phyloP scores from a whole-genome alignment of 1,284 basidiomycete genomes.

The Heimioporus retisporus region DNA sequence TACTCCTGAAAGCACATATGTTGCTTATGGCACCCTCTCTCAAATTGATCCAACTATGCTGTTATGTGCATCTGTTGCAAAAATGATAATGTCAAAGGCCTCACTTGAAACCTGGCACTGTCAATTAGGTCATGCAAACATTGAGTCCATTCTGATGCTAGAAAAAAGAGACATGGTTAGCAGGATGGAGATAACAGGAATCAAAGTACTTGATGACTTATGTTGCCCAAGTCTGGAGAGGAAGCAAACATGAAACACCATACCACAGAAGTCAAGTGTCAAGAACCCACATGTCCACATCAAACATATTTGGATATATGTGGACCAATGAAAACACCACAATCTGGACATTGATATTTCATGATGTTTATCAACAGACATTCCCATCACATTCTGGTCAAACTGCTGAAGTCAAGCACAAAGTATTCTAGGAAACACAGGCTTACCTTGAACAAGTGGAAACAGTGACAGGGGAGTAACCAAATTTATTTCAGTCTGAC shows the following conservation, averaged over 20 bases:
- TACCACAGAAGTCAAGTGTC: not conserved
- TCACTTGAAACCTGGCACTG: not conserved
- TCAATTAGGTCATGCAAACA: not conserved
- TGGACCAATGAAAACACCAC: not conserved
- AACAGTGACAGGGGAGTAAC: not conserved
- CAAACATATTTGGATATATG: not conserved
- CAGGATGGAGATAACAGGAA: not conserved
- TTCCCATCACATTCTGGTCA: constrained; percentile 16
- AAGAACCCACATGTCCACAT: not conserved
- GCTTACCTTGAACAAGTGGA: constrained; percentile 9
- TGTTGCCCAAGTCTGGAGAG: not conserved
- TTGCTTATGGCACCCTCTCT: not conserved
- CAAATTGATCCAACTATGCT: not conserved
- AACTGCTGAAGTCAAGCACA: constrained; percentile 9
- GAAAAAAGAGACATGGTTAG: not conserved
- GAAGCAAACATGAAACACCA: not conserved
- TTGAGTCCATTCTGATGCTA: not conserved
- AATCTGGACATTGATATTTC: constrained; percentile 8
- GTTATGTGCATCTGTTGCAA: not conserved
- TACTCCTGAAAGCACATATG: not conserved
- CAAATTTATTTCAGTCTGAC: not conserved
- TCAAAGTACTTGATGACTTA: not conserved
- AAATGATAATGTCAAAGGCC: not conserved
- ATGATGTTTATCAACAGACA: constrained; percentile 18
- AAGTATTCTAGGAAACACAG: not conserved